phyloP scores from a whole-genome alignment of 2,329 filamentous ascomycete genomes.

The Colletotrichum brevisporum region DNA sequence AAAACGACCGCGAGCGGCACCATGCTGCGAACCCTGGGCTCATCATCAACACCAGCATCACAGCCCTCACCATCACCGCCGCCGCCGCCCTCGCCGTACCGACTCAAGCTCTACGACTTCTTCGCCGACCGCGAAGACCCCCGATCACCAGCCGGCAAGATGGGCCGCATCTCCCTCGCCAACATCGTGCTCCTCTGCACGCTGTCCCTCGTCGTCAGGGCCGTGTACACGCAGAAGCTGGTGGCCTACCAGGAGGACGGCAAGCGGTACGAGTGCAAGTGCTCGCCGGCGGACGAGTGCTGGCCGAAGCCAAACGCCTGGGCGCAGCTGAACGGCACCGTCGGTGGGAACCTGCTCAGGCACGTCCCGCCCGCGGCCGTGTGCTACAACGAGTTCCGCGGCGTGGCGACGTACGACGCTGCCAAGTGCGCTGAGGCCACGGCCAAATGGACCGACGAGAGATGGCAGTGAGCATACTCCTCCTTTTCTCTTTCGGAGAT shows the following conservation, averaged over 20 bases:
- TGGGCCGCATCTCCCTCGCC: slow-evolving; percentile 13
- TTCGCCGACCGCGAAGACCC: background rate
- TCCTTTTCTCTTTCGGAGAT: background rate
- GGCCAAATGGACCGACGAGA: slow-evolving; percentile 50
- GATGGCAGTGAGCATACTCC: slow-evolving; percentile 53
- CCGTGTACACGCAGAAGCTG: background rate
- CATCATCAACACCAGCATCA: background rate
- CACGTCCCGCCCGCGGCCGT: slow-evolving; percentile 62
- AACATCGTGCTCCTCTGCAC: slow-evolving; percentile 9
- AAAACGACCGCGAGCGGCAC: slow-evolving; percentile 32
- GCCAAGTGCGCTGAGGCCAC: slow-evolving; percentile 51
- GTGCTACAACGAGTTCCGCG: slow-evolving; percentile 54
- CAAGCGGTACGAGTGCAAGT: slow-evolving; percentile 52
- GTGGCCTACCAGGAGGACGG: slow-evolving; percentile 32
- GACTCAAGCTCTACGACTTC: background rate
- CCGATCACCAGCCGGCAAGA: background rate
- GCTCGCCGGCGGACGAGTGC: slow-evolving; percentile 63
- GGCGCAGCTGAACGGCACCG: slow-evolving; percentile 61
- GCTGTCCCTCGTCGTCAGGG: slow-evolving; percentile 13
- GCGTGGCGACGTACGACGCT: slow-evolving; percentile 53
- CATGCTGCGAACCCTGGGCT: slow-evolving; percentile 3
- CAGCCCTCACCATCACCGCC: background rate
- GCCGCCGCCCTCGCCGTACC: background rate
- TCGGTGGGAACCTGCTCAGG: slow-evolving; percentile 62
- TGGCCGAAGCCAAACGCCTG: slow-evolving; percentile 63